These are phyloP conservation scores for Coemansia erecta DNA, from an alignment of 192 early-diverging fungal genomes.

Conservation along the genomic window DNA sequence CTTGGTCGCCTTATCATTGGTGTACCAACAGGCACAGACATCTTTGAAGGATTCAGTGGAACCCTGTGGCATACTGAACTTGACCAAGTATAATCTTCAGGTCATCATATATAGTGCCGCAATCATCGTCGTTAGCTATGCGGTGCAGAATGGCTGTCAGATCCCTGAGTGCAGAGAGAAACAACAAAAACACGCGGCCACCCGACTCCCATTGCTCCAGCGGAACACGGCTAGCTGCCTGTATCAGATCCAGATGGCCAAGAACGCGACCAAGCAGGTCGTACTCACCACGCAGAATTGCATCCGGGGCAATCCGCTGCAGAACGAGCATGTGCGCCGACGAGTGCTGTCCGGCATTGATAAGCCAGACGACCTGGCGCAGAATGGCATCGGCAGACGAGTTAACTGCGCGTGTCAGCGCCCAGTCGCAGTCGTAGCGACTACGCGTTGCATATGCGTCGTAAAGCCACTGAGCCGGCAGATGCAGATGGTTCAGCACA, in stretches of 20 bases:
- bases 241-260: too few relatives aligned
- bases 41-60: too few relatives aligned
- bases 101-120: too few relatives aligned
- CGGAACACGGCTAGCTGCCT: too few relatives aligned
- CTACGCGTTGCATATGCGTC: conserved; percentile 48
- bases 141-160: conserved; percentile 26
- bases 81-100: too few relatives aligned
- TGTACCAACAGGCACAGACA: too few relatives aligned
- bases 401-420: conserved; percentile 14
- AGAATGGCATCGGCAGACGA: background rate
- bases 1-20: too few relatives aligned
- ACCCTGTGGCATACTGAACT: too few relatives aligned
- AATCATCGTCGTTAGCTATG: too few relatives aligned
- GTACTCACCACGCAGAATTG: conserved; percentile 54
- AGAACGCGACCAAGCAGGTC: conserved; percentile 29
- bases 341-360: conserved; percentile 44
- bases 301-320: conserved; percentile 61
- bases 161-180: conserved; percentile 24
- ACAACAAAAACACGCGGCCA: conserved; percentile 8
- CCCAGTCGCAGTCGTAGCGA: conserved; percentile 52
- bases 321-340: conserved; percentile 56
- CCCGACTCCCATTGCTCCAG: conserved; percentile 23
- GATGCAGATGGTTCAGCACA: too few relatives aligned
- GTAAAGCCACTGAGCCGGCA: conserved; percentile 61
- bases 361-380: too few relatives aligned